Conservation (phyloP, 1,284 basidiomycete genomes). For the Cerrena zonata region DNA sequence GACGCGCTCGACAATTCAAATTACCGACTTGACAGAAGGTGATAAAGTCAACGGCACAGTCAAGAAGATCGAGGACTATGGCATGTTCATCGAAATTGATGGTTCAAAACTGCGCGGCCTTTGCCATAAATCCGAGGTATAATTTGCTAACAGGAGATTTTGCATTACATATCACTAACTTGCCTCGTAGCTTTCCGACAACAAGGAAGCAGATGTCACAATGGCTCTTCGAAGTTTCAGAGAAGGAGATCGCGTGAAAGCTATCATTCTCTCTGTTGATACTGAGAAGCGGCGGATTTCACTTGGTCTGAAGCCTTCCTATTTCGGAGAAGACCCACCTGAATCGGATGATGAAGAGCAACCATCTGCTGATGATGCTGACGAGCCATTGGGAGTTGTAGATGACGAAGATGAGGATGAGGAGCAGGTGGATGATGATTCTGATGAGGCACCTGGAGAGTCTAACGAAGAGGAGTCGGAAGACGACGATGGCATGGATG, state of each 20-base stretch:
- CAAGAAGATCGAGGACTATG: conserved; percentile 80
- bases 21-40: conserved; percentile 63
- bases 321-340: conserved; percentile 59
- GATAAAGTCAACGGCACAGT: conserved; percentile 74
- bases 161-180: neutral
- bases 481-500: conserved; percentile 20
- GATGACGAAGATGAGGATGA: conserved; percentile 28
- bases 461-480: conserved; percentile 20
- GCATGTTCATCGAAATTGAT: conserved; percentile 86
- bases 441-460: conserved; percentile 19
- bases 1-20: conserved; percentile 24
- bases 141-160: neutral
- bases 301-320: conserved; percentile 85
- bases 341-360: conserved; percentile 29
- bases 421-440: conserved; percentile 22
- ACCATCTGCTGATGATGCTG: conserved; percentile 11
- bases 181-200: conserved; percentile 68
- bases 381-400: conserved; percentile 29
- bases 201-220: conserved; percentile 70
- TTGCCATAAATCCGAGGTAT: conserved; percentile 88
- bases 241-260: conserved; percentile 83
- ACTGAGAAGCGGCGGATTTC: conserved; percentile 74
- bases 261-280: conserved; percentile 71
- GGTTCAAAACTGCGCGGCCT: conserved; percentile 81
- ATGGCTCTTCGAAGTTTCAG: conserved; percentile 79